Base-by-base conservation (phyloP, 2,329 filamentous ascomycete genomes). In the Hortaea werneckii region DNA sequence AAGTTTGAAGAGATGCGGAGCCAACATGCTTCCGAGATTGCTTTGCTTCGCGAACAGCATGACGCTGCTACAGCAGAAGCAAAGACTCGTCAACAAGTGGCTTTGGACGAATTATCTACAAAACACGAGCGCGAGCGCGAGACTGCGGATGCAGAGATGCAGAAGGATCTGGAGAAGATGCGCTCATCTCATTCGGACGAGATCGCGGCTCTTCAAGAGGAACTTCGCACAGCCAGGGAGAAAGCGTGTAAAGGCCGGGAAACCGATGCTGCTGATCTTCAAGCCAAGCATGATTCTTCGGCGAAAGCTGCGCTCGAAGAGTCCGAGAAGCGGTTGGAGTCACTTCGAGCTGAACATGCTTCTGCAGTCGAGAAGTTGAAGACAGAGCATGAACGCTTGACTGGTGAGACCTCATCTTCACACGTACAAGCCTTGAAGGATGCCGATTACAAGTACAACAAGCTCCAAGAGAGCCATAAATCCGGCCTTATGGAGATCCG, bases 81-180 rank as follows among this genome's bases (percentile, higher is more conserved):
- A 11, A 20, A 12, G 13, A 32, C 42, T 20, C 27, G 12, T 10
- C 37, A 40, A 29, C 35, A 47, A 13, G 39, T 38, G 11, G 46
- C 49, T 5, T 29, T 47, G 10, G 41, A 35, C 5, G 40, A 44
- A 30, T 13, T 46, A 4, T 29, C 32, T 5, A 13, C 38, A 10
- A 40, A 41, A 27, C 45, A 53, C 40, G 10, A 49, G 8, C 43
- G 26, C 28, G 32, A 47, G n/a, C 30, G 34, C 6, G 12, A 47
- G 26, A 41, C 26, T 3, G 13, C 20, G n/a, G 26, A 38, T 30
- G 27, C 35, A 6, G 47, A 45, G 9, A 34, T 42, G 9, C 44
- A 50, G 29, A 46, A 29, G n/a, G 29, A 44, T 28, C 34, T 54
- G 13, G 41, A 48, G 29, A 30, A 47, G 3, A 12, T 41, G 32